These are phyloP conservation scores for Ophiostoma piceae DNA, from an alignment of 2,329 filamentous ascomycete species.

Conservation along the genomic window DNA sequence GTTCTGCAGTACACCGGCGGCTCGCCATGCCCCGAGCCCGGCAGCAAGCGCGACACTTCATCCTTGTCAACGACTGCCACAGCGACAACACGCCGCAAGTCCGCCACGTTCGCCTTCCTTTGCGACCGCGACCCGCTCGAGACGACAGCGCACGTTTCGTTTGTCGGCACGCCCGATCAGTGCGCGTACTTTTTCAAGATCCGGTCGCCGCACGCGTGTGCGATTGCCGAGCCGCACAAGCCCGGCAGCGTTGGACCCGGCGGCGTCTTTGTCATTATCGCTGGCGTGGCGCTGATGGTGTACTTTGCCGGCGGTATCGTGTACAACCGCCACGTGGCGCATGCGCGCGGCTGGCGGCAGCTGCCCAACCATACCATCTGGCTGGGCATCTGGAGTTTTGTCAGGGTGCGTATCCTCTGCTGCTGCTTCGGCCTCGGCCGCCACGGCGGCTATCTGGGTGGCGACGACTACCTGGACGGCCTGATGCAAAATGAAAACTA, in stretches of 20 bases:
- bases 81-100: constrained; percentile 55
- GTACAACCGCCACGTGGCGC: constrained; percentile 90
- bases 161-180: constrained; percentile 82
- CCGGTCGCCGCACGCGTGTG: constrained; percentile 76
- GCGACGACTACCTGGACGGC: constrained; percentile 12
- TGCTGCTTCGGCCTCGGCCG: constrained; percentile 13
- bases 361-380: constrained; percentile 91
- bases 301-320: constrained; percentile 91
- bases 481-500: constrained; percentile 1
- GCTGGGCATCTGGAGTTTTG: constrained; percentile 78
- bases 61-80: constrained; percentile 33
- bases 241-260: constrained; percentile 65
- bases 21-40: constrained; percentile 60
- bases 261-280: constrained; percentile 83
- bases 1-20: constrained; percentile 72
- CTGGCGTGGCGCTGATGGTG: constrained; percentile 68
- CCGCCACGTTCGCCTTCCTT: constrained; percentile 84
- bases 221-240: constrained; percentile 61
- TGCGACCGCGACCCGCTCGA: constrained; percentile 77
- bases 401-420: constrained; percentile 58
- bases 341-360: constrained; percentile 92
- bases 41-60: constrained; percentile 30
- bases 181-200: constrained; percentile 96
- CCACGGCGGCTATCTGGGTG: constrained; percentile 6
- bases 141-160: constrained; percentile 66